A percentile compares a stretch with the other conserved stretches of the same genome.
phyloP scores from a whole-genome alignment of 345 rosid species.

The Leavenworthia alabamica region DNA sequence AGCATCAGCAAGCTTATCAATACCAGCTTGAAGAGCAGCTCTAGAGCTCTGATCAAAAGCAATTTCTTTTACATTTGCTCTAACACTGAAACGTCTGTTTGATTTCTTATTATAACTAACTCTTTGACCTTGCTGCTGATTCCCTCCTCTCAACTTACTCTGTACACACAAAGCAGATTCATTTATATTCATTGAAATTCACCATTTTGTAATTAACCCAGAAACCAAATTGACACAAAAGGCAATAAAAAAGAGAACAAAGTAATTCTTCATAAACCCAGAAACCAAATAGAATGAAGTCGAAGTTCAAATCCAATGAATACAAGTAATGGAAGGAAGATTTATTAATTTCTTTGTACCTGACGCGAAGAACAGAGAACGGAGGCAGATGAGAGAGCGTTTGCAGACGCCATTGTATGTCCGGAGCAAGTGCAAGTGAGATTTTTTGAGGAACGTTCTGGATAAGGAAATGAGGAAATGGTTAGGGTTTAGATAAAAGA shows the following conservation, averaged over 20 bases:
- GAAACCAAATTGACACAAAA: background rate
- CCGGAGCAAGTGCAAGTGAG: background rate
- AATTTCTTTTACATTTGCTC: conserved; percentile 79
- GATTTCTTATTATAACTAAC: conserved; percentile 45
- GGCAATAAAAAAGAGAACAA: background rate
- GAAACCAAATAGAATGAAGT: background rate
- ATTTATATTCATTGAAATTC: background rate
- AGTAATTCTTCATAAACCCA: background rate
- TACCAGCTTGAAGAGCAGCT: conserved; percentile 79
- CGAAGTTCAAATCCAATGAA: background rate
- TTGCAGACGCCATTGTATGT: conserved; percentile 80
- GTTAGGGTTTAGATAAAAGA: conserved; percentile 52
- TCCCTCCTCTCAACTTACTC: conserved; percentile 50
- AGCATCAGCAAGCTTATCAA: conserved; percentile 90
- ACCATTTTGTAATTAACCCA: conserved; percentile 4
- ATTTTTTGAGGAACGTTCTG: background rate
- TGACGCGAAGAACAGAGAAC: conserved; percentile 63
- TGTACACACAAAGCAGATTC: conserved; percentile 28
- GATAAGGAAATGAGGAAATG: conserved; percentile 33
- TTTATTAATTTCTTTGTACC: conserved; percentile 29
- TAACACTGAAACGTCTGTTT: conserved; percentile 51
- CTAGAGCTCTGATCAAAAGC: conserved; percentile 83
- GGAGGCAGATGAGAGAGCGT: conserved; percentile 64
- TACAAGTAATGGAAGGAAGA: background rate
- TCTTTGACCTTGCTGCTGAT: conserved; percentile 43